These are phyloP conservation scores for Coemansia sp. DNA, from an alignment of 192 early-diverging fungal genomes.

Conservation along the genomic window DNA sequence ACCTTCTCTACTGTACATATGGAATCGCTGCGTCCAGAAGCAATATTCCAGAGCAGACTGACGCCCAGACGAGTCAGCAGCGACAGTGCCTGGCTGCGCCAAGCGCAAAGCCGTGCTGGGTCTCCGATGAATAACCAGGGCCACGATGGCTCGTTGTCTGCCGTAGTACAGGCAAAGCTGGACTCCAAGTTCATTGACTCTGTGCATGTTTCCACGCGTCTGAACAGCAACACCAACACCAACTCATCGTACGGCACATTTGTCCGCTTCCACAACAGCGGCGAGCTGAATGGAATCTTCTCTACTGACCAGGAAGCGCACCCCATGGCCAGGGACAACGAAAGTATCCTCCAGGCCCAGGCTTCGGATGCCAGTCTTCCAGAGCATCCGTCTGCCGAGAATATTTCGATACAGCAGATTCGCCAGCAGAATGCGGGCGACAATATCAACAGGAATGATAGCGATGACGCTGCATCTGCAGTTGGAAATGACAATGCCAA, in stretches of 20 bases:
- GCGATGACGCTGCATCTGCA: background rate
- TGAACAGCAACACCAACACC: constrained; percentile 24
- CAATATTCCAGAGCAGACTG: constrained; percentile 2
- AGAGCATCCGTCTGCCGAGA: constrained; percentile 2
- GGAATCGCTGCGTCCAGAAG: background rate
- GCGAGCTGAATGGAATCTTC: constrained; percentile 48
- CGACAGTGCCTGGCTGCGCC: constrained; percentile 14
- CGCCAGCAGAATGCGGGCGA: background rate
- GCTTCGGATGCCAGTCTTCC: background rate
- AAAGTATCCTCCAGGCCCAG: background rate
- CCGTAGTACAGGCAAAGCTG: constrained; percentile 41
- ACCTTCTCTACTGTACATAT: background rate
- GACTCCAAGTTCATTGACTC: constrained; percentile 29
- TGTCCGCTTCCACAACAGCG: constrained; percentile 53
- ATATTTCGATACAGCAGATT: background rate
- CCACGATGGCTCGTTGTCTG: constrained; percentile 45
- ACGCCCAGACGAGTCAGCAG: constrained; percentile 18
- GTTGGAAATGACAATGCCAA: background rate
- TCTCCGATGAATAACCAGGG: constrained; percentile 40
- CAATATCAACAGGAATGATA: background rate
- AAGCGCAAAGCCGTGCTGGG: background rate
- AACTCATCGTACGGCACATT: constrained; percentile 53
- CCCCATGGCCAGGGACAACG: background rate
- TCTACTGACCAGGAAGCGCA: constrained; percentile 1
- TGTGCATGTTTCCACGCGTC: constrained; percentile 45